phyloP scores from a whole-genome alignment of 1,284 basidiomycete species.

The Malassezia restricta region DNA sequence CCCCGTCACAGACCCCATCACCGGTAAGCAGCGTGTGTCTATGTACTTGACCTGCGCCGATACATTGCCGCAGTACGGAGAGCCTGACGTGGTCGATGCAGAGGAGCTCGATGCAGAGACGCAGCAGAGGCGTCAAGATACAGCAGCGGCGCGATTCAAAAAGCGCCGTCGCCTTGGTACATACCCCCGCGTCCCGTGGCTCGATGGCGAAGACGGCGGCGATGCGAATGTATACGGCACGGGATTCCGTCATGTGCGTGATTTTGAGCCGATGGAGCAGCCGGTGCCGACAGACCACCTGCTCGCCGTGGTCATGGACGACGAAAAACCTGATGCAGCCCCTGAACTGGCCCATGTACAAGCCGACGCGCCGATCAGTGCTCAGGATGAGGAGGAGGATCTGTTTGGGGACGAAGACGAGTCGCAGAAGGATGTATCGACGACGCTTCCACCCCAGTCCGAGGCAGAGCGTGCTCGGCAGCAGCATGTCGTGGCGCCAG shows the following conservation, averaged over 20 bases:
- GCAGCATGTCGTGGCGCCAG: conserved; percentile 16
- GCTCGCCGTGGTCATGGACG: conserved; percentile 32
- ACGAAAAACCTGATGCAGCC: conserved; percentile 27
- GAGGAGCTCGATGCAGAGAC: conserved; percentile 11
- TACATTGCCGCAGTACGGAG: conserved; percentile 14
- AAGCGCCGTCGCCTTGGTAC: conserved; percentile 33
- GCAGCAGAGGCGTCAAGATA: conserved; percentile 6
- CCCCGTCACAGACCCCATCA: conserved; percentile 24
- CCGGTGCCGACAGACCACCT: conserved; percentile 22
- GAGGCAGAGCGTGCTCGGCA: conserved; percentile 23
- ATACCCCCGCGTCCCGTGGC: conserved; percentile 16
- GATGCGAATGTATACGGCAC: conserved; percentile 25
- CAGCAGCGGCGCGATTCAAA: conserved; percentile 19
- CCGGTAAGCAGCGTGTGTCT: conserved; percentile 34
- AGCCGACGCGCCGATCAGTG: conserved; percentile 16
- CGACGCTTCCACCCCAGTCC: conserved; percentile 28
- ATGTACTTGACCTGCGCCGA: conserved; percentile 36
- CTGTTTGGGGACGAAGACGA: conserved; percentile 22
- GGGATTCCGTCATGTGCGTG: conserved; percentile 28
- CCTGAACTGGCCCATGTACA: conserved; percentile 24
- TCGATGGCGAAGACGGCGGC: conserved; percentile 4
- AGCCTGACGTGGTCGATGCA: conserved; percentile 18
- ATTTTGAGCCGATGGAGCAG: conserved; percentile 32
- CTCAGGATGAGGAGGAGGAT: conserved; percentile 18
- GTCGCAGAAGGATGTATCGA: background rate